phyloP scores from a whole-genome alignment of 2,329 filamentous ascomycete species.

The Triangularia verruculosa region DNA sequence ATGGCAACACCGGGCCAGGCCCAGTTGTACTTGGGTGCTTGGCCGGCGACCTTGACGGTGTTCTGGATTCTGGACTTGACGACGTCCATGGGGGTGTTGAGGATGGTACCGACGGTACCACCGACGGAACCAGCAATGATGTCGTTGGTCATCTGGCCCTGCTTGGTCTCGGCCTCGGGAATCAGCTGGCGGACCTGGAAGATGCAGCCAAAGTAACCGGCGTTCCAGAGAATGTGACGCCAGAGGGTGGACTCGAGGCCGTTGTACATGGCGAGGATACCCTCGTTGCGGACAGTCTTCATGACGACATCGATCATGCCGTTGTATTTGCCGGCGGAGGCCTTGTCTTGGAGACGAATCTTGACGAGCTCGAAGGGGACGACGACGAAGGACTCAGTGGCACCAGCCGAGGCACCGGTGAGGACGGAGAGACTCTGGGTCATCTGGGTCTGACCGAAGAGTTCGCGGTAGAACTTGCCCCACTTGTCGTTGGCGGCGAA shows the following conservation, averaged over 20 bases:
- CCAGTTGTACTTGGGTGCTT: slow-evolving; percentile 96
- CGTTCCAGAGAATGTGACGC: slow-evolving; percentile 86
- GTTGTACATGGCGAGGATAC: slow-evolving; percentile 87
- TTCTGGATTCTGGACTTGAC: slow-evolving; percentile 99
- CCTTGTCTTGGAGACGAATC: slow-evolving; percentile 94
- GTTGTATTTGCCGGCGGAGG: slow-evolving; percentile 82
- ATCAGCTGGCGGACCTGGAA: slow-evolving; percentile 90
- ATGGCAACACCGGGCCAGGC: slow-evolving; percentile 83
- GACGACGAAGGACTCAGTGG: slow-evolving; percentile 93
- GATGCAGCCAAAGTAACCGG: slow-evolving; percentile 96
- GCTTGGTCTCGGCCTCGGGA: slow-evolving; percentile 77
- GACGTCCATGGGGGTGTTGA: slow-evolving; percentile 96
- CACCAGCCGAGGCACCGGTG: slow-evolving; percentile 90
- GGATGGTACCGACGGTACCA: slow-evolving; percentile 81
- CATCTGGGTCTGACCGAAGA: slow-evolving; percentile 83
- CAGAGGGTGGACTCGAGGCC: slow-evolving; percentile 95
- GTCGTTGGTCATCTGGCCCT: slow-evolving; percentile 79
- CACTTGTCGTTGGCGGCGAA: slow-evolving; percentile 99
- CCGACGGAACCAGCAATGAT: slow-evolving; percentile 82
- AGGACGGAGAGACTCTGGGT: slow-evolving; percentile 88
- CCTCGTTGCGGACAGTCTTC: slow-evolving; percentile 82
- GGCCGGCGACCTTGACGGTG: slow-evolving; percentile 76
- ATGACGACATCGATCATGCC: slow-evolving; percentile 76
- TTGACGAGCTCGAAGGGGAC: slow-evolving; percentile 98
- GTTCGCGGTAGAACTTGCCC: slow-evolving; percentile 87